Base-by-base conservation (phyloP, 2,329 filamentous ascomycete species). In the Ophiocordyceps australis region DNA sequence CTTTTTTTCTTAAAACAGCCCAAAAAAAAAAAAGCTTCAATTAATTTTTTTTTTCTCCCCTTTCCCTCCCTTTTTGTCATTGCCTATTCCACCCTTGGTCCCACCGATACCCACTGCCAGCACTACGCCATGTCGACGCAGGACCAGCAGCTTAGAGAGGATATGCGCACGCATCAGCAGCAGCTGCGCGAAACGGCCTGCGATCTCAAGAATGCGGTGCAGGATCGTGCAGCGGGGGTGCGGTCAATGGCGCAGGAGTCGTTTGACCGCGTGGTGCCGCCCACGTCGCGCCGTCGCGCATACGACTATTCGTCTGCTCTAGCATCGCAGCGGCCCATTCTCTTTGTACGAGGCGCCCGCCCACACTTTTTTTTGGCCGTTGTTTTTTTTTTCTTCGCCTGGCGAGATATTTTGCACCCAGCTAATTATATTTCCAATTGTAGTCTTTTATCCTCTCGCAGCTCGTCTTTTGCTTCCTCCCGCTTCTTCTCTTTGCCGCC, bases 371-470 rank as follows among this genome's bases (percentile, higher is more conserved):
- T 27, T 26, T 20, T 14, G 13, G 9, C 22, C 16, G 10, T 17
- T 10, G 22, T 22, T 17, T 9, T 17, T 13, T 24, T 11, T 14
- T 19, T 4, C n/a, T 19, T 15, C 18, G 9, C 10, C 7, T n/a
- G 9, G 14, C 8, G 9, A 16, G 5, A 24, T 15, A 24, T 16
- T 5, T 9, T 24, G n/a, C n/a, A n/a, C n/a, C n/a, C n/a, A n/a
- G n/a, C n/a, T n/a, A n/a, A n/a, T n/a, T n/a, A n/a, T n/a, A n/a
- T n/a, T n/a, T n/a, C n/a, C n/a, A n/a, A n/a, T n/a, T n/a, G n/a
- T n/a, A 81, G 76, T 67, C 71, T 30, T 80, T 89, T 45, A 43
- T 82, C 30, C 49, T 65, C 23, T 55, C 63, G 17, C 78, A 85
- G 44, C 39, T 74, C 30, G 45, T 70, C 30, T 59, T 83, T 33